Evolutionary conservation across 257 asterid genomes (phyloP).

Genomic region (Fraxinus cuspidata): DNA sequence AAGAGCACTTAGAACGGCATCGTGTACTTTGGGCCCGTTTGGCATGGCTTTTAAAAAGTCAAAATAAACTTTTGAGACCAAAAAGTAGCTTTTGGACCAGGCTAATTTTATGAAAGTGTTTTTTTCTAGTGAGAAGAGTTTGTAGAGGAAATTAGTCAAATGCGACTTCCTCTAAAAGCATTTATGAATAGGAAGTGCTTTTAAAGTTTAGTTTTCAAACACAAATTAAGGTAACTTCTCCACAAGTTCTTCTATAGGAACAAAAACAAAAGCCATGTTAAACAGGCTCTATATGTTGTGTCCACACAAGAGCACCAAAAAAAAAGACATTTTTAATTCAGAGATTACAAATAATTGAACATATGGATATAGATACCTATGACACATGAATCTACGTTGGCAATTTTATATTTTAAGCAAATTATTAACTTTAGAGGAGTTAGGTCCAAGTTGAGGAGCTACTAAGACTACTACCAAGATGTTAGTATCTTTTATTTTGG

Average conservation of each 20-base stretch:
- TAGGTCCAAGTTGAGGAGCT: background rate
- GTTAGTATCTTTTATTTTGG: background rate
- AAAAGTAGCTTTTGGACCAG: no score
- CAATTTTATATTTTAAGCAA: background rate
- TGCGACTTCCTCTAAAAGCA: no score
- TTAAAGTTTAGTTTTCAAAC: no score
- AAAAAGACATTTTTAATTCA: background rate
- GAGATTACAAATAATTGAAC: background rate
- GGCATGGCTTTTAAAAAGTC: no score
- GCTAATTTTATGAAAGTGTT: no score
- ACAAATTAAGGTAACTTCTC: no score
- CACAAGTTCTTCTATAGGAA: no score
- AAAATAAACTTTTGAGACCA: no score
- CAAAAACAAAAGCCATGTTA: no score
- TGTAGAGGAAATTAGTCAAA: no score
- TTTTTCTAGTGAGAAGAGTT: no score
- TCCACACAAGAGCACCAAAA: background rate
- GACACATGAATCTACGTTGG: background rate
- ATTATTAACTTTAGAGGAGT: background rate
- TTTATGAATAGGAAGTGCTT: no score
- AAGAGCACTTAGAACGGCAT: background rate
- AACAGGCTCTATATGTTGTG: background rate
- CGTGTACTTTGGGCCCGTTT: background rate
- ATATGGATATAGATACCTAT: constrained; percentile 1
- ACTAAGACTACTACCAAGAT: background rate